phyloP scores from a whole-genome alignment of 768 basidiomycete genomes.

The Leccinum longicurvipes region DNA sequence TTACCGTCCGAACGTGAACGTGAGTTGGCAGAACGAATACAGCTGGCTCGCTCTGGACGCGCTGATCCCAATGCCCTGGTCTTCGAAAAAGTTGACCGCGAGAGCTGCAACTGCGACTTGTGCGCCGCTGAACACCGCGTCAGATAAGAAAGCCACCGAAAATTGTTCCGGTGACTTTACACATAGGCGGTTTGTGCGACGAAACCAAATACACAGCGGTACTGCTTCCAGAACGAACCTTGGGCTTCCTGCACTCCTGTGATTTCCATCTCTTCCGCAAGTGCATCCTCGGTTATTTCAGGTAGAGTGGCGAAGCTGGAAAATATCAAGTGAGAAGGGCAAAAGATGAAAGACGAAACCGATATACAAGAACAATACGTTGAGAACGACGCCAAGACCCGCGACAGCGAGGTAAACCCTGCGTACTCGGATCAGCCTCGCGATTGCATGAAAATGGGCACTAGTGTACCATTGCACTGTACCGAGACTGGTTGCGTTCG shows the following conservation, averaged over 20 bases:
- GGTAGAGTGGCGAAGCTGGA: slow-evolving; percentile 62
- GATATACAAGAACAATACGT: slow-evolving; percentile 60
- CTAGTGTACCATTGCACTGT: slow-evolving; percentile 60
- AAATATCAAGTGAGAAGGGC: not conserved
- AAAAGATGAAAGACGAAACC: not conserved
- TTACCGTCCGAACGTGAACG: slow-evolving; percentile 60
- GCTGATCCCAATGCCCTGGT: slow-evolving; percentile 53
- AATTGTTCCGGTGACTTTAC: slow-evolving; percentile 33
- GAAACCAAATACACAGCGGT: slow-evolving; percentile 67
- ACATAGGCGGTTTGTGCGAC: slow-evolving; percentile 69
- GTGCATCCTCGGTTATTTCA: slow-evolving; percentile 68
- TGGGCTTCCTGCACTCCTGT: slow-evolving; percentile 39
- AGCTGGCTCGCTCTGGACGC: slow-evolving; percentile 55
- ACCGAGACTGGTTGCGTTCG: slow-evolving; percentile 55
- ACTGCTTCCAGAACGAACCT: slow-evolving; percentile 67
- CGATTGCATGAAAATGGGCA: not conserved
- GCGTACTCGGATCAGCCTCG: slow-evolving; percentile 1
- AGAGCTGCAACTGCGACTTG: slow-evolving; percentile 66
- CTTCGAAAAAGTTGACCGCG: slow-evolving; percentile 67
- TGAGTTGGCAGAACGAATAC: slow-evolving; percentile 71
- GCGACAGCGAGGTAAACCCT: slow-evolving; percentile 68
- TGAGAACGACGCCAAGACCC: slow-evolving; percentile 58
- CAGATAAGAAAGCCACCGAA: not conserved
- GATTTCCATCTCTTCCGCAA: slow-evolving; percentile 45
- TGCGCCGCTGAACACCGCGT: slow-evolving; percentile 43